Percentiles rank a stretch among this genome's conserved stretches.
Evolutionary conservation across 2,329 filamentous ascomycete genomes (phyloP).

Genomic region (Diaporthe velutina): DNA sequence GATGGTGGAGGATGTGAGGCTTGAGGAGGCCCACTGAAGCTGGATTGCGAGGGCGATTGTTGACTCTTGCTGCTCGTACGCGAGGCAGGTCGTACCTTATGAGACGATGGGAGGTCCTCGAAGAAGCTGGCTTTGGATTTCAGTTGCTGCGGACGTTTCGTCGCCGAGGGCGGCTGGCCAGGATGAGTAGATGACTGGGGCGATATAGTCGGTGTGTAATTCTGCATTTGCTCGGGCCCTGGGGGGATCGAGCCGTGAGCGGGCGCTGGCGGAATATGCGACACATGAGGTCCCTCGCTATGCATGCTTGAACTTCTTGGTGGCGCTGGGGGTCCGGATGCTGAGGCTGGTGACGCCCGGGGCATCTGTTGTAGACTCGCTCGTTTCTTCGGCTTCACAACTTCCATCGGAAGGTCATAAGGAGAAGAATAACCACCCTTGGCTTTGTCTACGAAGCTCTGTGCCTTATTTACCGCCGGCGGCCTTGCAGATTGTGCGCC

Average conservation of each 20-base stretch:
- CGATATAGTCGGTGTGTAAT: constrained; percentile 46
- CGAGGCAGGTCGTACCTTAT: constrained; percentile 72
- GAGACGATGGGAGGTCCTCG: constrained; percentile 78
- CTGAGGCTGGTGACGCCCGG: constrained; percentile 50
- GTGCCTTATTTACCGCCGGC: constrained; percentile 66
- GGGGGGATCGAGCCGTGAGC: constrained; percentile 38
- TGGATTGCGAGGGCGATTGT: constrained; percentile 57
- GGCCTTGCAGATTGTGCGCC: constrained; percentile 55
- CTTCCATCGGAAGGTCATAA: constrained; percentile 93
- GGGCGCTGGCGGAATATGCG: constrained; percentile 45
- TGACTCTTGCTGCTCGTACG: constrained; percentile 61
- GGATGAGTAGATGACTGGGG: constrained; percentile 55
- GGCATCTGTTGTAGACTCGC: constrained; percentile 69
- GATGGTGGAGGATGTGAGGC: constrained; percentile 42
- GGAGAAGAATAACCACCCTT: constrained; percentile 95
- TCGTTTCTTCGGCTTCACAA: constrained; percentile 80
- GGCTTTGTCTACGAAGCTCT: constrained; percentile 91
- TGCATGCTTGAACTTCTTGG: constrained; percentile 74
- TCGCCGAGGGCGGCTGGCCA: constrained; percentile 48
- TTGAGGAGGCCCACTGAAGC: constrained; percentile 49
- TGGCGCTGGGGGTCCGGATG: constrained; percentile 58
- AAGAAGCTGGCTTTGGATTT: constrained; percentile 74
- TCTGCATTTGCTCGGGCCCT: constrained; percentile 42
- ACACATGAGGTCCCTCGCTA: constrained; percentile 43
- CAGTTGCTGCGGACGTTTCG: constrained; percentile 51